phyloP scores from a whole-genome alignment of 2,329 filamentous ascomycete species.

The Tolypocladium ovalisporum region DNA sequence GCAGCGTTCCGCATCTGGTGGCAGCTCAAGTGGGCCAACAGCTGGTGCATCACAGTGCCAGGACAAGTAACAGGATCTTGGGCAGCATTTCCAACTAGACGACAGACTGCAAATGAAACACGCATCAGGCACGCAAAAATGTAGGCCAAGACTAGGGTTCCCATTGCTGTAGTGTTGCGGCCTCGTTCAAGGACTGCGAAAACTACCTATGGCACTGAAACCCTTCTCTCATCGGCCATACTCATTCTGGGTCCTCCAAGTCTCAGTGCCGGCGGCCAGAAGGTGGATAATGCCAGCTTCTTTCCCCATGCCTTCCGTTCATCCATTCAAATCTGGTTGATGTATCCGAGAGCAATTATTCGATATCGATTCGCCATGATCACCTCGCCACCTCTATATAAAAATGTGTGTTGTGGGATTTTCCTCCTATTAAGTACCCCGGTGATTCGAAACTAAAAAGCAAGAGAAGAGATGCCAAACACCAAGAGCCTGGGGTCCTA shows the following conservation, averaged over 20 bases:
- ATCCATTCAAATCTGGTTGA: neutral
- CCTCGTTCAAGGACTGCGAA: neutral
- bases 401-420: neutral
- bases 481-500: neutral
- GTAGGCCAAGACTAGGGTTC: neutral
- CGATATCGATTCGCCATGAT: neutral
- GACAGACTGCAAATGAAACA: neutral
- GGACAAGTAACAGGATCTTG: neutral
- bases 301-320: neutral
- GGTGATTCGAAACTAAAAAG: neutral
- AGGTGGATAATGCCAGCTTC: neutral
- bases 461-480: neutral
- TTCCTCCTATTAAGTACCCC: neutral
- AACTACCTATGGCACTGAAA: neutral
- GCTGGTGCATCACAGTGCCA: neutral
- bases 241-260: neutral
- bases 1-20: neutral
- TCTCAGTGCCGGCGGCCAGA: neutral
- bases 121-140: neutral
- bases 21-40: no score
- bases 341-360: neutral
- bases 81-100: neutral
- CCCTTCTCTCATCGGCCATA: neutral
- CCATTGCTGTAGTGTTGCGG: neutral
- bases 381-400: neutral